phyloP scores from a whole-genome alignment of 768 basidiomycete genomes.

The Trichaptum fuscoviolaceum region DNA sequence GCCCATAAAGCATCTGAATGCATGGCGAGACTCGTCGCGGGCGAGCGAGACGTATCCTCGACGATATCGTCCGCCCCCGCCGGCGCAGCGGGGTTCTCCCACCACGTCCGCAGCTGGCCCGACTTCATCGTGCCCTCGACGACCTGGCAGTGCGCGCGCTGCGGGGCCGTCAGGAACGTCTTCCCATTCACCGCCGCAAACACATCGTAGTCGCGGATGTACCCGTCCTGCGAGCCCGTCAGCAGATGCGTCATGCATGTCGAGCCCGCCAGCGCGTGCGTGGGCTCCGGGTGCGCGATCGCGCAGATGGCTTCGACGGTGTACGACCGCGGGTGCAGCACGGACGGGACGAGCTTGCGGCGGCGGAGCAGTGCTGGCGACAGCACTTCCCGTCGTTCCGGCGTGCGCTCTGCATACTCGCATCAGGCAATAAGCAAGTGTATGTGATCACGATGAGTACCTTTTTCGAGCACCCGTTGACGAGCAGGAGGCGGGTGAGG shows the following conservation, averaged over 20 bases:
- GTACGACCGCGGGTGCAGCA: conserved; percentile 51
- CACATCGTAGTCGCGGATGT: conserved; percentile 88
- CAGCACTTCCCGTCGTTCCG: conserved; percentile 35
- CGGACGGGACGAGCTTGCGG: conserved; percentile 30
- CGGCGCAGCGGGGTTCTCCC: conserved; percentile 63
- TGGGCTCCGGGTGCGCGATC: conserved; percentile 83
- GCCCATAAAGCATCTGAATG: conserved; percentile 94
- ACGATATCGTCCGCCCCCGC: conserved; percentile 28
- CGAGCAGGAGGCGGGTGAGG: conserved; percentile 21
- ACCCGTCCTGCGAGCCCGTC: conserved; percentile 92
- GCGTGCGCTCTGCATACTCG: conserved; percentile 28
- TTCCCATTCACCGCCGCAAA: conserved; percentile 87
- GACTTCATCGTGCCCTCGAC: conserved; percentile 91
- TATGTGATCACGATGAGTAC: conserved; percentile 18
- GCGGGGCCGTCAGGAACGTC: conserved; percentile 80
- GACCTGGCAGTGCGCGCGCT: conserved; percentile 82
- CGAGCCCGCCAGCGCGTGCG: conserved; percentile 83
- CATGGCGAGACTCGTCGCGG: conserved; percentile 88
- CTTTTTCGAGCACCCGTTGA: conserved; percentile 26
- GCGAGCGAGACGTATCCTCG: conserved; percentile 50
- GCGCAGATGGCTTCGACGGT: conserved; percentile 90
- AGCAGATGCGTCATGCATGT: conserved; percentile 83
- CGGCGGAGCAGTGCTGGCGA: conserved; percentile 55
- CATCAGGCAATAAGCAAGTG: conserved; percentile 13
- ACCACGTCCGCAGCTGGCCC: conserved; percentile 84